Conservation (phyloP, 225 moss, liverwort and hornwort genomes). For the Pseudoscleropodium purum region DNA sequence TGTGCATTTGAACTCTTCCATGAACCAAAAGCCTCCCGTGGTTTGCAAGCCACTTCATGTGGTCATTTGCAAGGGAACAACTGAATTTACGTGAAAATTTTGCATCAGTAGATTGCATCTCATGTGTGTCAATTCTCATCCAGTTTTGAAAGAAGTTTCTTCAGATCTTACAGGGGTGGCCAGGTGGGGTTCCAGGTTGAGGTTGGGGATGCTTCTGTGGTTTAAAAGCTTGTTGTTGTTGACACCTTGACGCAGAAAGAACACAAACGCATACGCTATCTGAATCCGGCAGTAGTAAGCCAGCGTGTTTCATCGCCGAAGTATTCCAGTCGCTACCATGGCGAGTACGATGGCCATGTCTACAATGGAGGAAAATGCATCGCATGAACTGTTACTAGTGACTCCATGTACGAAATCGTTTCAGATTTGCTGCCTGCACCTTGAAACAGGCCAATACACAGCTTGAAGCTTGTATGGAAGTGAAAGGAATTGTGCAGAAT, state of each 20-base stretch:
- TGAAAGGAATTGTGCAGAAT: neutral
- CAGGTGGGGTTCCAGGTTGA: neutral
- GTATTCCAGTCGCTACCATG: neutral
- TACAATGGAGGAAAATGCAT: neutral
- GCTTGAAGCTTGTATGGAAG: neutral
- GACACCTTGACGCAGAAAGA: neutral
- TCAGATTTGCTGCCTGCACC: neutral
- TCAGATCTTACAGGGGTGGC: neutral
- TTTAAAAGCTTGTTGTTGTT: neutral
- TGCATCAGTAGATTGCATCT: neutral
- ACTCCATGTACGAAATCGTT: neutral
- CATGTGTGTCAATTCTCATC: neutral
- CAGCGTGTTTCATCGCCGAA: neutral
- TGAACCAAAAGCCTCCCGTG: neutral
- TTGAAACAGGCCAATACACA: too few relatives aligned
- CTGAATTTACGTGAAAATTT: neutral
- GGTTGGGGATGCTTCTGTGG: neutral
- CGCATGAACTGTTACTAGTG: neutral
- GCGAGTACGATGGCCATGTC: neutral
- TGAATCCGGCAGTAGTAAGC: neutral
- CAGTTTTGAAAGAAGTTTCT: neutral
- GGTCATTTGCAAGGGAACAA: neutral
- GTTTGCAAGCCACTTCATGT: neutral
- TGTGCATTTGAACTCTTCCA: neutral
- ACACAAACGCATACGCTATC: neutral